Conservation (phyloP, 2,329 filamentous ascomycete species). For the Epichloe gansuensis region DNA sequence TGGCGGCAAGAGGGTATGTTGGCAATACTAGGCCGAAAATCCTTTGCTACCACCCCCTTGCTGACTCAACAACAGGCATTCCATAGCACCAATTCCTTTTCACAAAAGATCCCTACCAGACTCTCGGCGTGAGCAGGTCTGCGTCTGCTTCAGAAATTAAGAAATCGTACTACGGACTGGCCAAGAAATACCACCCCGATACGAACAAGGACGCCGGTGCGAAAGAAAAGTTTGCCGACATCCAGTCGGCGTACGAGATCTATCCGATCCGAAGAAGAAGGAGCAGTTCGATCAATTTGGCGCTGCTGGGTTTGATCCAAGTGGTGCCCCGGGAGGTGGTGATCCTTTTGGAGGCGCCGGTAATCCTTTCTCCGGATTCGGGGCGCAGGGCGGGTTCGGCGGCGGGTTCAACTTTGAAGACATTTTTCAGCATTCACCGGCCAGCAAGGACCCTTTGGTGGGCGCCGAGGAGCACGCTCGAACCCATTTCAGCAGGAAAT, state of each 20-base stretch:
- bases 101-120: slow-evolving; percentile 70
- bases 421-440: slow-evolving; percentile 72
- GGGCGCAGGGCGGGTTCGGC: slow-evolving; percentile 53
- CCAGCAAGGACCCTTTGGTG: slow-evolving; percentile 41
- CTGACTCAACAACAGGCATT: slow-evolving; percentile 32
- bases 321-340: slow-evolving; percentile 48
- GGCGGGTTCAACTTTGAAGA: slow-evolving; percentile 93
- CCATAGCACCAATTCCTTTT: slow-evolving; percentile 44
- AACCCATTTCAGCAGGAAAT: slow-evolving; percentile 68
- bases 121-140: slow-evolving; percentile 70
- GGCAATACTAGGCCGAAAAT: not conserved
- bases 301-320: slow-evolving; percentile 74
- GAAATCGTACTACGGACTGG: slow-evolving; percentile 93
- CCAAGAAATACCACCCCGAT: slow-evolving; percentile 96
- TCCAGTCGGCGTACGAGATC: slow-evolving; percentile 88
- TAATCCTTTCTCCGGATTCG: slow-evolving; percentile 45
- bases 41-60: not conserved
- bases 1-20: slow-evolving; percentile 18
- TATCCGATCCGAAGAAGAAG: slow-evolving; percentile 87
- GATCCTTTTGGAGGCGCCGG: slow-evolving; percentile 52
- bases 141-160: slow-evolving; percentile 87
- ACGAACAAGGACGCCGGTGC: slow-evolving; percentile 92
- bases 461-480: slow-evolving; percentile 33
- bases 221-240: slow-evolving; percentile 89
- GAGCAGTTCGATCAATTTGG: slow-evolving; percentile 88